Base-by-base conservation (phyloP, 352 stramenopile species). In the Phytophthora colocasiae region DNA sequence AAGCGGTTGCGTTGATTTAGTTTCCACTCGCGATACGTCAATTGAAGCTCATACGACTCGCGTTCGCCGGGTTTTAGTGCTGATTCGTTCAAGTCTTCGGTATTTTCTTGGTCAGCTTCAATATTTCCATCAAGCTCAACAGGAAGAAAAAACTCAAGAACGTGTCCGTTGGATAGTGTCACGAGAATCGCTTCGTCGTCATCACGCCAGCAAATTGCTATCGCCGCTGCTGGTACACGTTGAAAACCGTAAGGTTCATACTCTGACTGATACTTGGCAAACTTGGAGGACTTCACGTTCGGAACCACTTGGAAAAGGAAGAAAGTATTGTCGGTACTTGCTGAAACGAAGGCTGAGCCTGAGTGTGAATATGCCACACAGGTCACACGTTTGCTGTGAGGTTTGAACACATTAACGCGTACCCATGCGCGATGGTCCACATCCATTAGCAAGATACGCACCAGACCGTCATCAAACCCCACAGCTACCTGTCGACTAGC, bases 401-500 rank as follows among this genome's bases (percentile, higher is more conserved):
- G 92, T 49, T 98, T 98, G 58, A 97, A 87, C 1, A 91, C 82
- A 47, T 92, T 90, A 12, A 83, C 74, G 41, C 80, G 78, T 8
- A 93, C 73, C 73, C 85, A 91, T 6, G 63, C 61, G 3, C 77
- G 66, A 51, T 78, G 75, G 0, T 67, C 55, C 3, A 90, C 40
- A 46, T 95, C 81, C 57, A 89, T 66, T 26, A 92, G 36, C 19
- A 93, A 43, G 4, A 95, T 65, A 6, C 92, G 84, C 17, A 98
- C 75, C 12, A 97, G 77, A 6, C 93, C 93, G 55, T 98, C 89
- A 34, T 77, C 80, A 67, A 97, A 98, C 0, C 95, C 94, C 19
- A 98, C 93, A 19, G 82, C 75, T 46, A 98, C 75, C 19, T 95
- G 93, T 6, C 85, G 76, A 44, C 89, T 93, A 4, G 52, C 31